phyloP scores from a whole-genome alignment of 306 rosid species.

The Prunus dulcis region DNA sequence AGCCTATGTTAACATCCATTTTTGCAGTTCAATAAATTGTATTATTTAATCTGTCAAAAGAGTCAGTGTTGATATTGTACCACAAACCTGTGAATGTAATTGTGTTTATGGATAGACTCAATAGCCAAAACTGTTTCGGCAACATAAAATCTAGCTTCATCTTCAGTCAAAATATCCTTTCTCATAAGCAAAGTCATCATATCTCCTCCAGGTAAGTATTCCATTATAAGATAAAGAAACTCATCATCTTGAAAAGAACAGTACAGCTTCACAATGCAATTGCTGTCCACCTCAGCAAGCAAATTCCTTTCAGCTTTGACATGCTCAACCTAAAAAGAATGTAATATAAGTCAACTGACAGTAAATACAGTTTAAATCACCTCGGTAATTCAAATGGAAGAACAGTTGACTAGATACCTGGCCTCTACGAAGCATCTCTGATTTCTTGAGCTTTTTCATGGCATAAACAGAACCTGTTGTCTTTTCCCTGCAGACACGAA shows the following conservation, averaged over 20 bases:
- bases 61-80: not conserved
- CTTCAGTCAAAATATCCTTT: conserved; percentile 91
- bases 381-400: conserved; percentile 20
- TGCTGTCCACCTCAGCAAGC: conserved; percentile 98
- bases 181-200: conserved; percentile 99
- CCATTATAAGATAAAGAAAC: conserved; percentile 92
- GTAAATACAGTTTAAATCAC: conserved; percentile 13
- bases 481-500: conserved; percentile 91
- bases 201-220: conserved; percentile 98
- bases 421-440: conserved; percentile 99
- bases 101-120: conserved; percentile 94
- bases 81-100: conserved; percentile 83
- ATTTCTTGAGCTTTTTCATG: conserved; percentile 97
- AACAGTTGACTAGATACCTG: conserved; percentile 61
- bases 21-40: not conserved
- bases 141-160: conserved; percentile 91
- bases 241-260: conserved; percentile 96
- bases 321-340: conserved; percentile 74
- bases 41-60: not conserved
- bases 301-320: conserved; percentile 97
- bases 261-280: conserved; percentile 92
- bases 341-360: conserved; percentile 4
- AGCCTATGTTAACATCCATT: conserved; percentile 8
- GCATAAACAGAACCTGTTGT: conserved; percentile 84
- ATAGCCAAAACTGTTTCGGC: conserved; percentile 89